Evolutionary conservation across 192 early-diverging fungal species (phyloP).

Genomic region (Linnemannia hyalina): DNA sequence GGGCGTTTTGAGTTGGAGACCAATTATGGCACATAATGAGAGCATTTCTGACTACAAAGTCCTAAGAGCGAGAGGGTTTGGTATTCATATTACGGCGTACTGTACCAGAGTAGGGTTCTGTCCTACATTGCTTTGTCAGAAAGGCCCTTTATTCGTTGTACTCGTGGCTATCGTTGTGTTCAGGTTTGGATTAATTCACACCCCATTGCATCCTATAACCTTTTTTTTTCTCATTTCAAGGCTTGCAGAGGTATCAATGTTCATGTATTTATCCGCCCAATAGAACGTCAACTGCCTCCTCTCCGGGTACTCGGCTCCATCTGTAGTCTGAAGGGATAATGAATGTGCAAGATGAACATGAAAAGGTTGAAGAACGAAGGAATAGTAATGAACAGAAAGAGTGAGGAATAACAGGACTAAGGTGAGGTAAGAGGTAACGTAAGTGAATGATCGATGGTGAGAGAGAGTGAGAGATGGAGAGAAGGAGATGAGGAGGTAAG

Average conservation of each 20-base stretch:
- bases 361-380: background rate
- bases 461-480: background rate
- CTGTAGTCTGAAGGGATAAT: background rate
- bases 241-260: background rate
- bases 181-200: background rate
- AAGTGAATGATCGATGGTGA: background rate
- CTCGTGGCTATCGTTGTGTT: background rate
- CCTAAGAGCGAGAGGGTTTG: too few species aligned
- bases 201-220: background rate
- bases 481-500: background rate
- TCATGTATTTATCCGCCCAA: background rate
- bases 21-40: background rate
- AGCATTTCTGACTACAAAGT: background rate
- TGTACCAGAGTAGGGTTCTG: background rate
- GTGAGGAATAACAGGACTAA: background rate
- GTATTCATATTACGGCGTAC: background rate
- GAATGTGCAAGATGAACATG: background rate
- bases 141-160: background rate
- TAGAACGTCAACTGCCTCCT: background rate
- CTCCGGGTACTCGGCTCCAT: background rate
- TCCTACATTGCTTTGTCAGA: conserved; percentile 9
- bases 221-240: background rate
- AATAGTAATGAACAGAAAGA: background rate
- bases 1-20: background rate
- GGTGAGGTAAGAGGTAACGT: background rate